Evolutionary conservation across 139 green algal genomes (phyloP), one percentile per base, ranked within the genome.

Genomic region (Coelastrella sp.): DNA sequence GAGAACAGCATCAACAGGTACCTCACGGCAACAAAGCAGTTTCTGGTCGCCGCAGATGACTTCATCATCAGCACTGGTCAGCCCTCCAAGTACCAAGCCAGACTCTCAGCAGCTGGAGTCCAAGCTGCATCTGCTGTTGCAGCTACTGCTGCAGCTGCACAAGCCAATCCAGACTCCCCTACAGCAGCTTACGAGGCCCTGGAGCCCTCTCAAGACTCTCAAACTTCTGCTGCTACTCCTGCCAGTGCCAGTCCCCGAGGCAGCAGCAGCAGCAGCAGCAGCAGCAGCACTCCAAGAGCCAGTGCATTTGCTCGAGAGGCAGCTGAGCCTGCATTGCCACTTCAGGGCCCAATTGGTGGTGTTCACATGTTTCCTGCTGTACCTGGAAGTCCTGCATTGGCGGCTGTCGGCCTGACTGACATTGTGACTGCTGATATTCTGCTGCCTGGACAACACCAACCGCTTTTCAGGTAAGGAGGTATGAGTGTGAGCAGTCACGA

Each of bases 61-160:
- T 79, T 79, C 11, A 62, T 79, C 5, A 13, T 79, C n/a, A 79
- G 41, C 34, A 50, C 71, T 25, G 71, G 71, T 17, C 30, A 62
- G 15, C 71, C 41, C 8, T 35, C 71, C 9, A 60, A 62, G 41
- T 62, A 41, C 32, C 71, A 27, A 23, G 23, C 41, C 25, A 41
- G 62, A 62, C 21, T 32, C 17, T 23, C 45, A 53, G 43, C 32
- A 8, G 30, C 9, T 13, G 43, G 38, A 32, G 71, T 30, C 30
- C 27, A 76, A 34, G 64, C 34, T 25, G 64, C 45, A 51, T 30
- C 73, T 27, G 73, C 73, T 51, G 73, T 53, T 25, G 73, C 71
- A 43, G 41, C 38, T 38, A 48, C 68, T 40, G 21, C 21, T 9
- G 69, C 50, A 11, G 13, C 21, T 38, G 50, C 73, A 50, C 19